Evolutionary conservation across 352 stramenopile species (phyloP).

Genomic region (Pythium sp.): DNA sequence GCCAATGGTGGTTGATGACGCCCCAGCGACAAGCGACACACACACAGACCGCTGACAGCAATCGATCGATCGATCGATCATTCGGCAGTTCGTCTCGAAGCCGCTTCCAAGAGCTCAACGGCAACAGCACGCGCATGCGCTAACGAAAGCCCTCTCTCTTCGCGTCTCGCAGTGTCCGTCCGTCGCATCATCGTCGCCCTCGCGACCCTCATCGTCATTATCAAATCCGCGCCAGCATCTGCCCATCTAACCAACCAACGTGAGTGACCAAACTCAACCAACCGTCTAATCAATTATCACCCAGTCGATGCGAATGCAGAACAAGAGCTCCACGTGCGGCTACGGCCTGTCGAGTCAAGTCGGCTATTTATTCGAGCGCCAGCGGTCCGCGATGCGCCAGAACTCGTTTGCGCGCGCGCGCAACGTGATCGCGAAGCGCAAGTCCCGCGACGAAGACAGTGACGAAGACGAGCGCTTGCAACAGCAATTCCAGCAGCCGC

Average conservation of each 20-base stretch:
- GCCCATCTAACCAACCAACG: background rate
- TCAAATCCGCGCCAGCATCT: conserved; percentile 2
- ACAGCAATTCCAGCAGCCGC: conserved; percentile 5
- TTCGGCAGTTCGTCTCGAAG: background rate
- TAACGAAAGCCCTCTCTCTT: background rate
- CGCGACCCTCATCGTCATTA: background rate
- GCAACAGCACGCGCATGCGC: background rate
- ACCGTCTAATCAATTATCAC: background rate
- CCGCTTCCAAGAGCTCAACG: background rate
- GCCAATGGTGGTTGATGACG: background rate
- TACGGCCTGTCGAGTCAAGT: conserved; percentile 39
- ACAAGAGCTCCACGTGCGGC: conserved; percentile 24
- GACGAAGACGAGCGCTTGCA: conserved; percentile 17
- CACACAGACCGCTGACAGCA: background rate
- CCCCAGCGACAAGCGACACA: background rate
- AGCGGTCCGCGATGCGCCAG: conserved; percentile 37
- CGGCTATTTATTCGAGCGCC: conserved; percentile 43
- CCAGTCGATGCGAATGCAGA: conserved; percentile 15
- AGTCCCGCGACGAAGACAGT: conserved; percentile 21
- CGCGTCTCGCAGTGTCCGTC: background rate
- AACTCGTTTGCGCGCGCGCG: conserved; percentile 43
- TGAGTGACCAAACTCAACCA: background rate
- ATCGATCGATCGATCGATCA: background rate
- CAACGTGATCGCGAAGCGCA: conserved; percentile 37
- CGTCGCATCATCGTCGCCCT: background rate